These are phyloP conservation scores for Agroathelia rolfsii DNA, from an alignment of 1,284 basidiomycete genomes.

Conservation along the genomic window DNA sequence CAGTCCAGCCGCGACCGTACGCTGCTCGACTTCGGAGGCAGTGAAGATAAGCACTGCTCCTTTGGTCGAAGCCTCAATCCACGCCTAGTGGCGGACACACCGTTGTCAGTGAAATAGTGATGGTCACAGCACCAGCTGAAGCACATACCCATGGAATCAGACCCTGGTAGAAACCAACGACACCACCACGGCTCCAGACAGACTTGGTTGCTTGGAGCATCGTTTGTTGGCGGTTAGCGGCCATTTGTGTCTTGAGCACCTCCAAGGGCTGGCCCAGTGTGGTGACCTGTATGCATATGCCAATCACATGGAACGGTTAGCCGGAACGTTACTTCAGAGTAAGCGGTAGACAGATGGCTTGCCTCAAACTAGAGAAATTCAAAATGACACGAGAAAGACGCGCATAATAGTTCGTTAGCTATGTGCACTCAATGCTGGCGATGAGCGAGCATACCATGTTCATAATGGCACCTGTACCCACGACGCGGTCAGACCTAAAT, in stretches of 20 bases:
- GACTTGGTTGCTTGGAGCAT: slow-evolving; percentile 83
- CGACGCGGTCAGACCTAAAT: slow-evolving; percentile 10
- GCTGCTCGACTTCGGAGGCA: slow-evolving; percentile 88
- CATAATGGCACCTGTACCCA: slow-evolving; percentile 78
- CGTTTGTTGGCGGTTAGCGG: slow-evolving; percentile 82
- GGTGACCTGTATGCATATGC: slow-evolving; percentile 79
- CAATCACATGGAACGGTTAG: slow-evolving; percentile 1
- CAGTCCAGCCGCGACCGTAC: slow-evolving; percentile 54
- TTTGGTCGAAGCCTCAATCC: slow-evolving; percentile 99
- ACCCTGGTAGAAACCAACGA: slow-evolving; percentile 93
- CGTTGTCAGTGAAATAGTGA: slow-evolving; percentile 5
- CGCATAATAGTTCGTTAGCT: no score
- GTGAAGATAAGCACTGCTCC: slow-evolving; percentile 95
- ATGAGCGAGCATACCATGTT: slow-evolving; percentile 86
- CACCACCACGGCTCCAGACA: slow-evolving; percentile 89
- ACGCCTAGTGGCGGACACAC: slow-evolving; percentile 52
- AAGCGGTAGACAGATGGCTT: slow-evolving; percentile 16
- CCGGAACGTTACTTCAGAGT: slow-evolving; percentile 7
- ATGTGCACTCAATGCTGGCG: no score
- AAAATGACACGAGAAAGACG: no score
- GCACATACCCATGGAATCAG: slow-evolving; percentile 90
- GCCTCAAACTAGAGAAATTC: slow-evolving; percentile 28
- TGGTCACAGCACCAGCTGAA: slow-evolving; percentile 2
- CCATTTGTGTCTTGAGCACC: slow-evolving; percentile 99
- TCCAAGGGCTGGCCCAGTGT: slow-evolving; percentile 97